phyloP scores from a whole-genome alignment of 768 basidiomycete genomes.

The Macrocybe gigantea region DNA sequence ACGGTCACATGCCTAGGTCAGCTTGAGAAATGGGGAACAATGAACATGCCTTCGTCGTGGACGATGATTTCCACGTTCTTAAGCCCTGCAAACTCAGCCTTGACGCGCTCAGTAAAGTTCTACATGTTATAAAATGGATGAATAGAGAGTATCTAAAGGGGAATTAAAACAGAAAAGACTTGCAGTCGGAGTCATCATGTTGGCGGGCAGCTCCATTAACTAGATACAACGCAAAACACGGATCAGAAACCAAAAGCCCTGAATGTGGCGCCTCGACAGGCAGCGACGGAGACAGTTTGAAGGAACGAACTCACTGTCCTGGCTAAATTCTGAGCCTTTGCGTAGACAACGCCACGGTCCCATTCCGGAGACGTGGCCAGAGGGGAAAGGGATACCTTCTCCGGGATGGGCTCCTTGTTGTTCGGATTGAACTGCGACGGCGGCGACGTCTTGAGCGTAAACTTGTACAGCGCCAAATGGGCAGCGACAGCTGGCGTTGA shows the following conservation, averaged over 20 bases:
- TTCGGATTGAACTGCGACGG: constrained; percentile 63
- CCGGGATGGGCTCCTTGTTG: constrained; percentile 42
- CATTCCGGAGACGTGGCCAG: constrained; percentile 49
- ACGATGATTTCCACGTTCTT: constrained; percentile 64
- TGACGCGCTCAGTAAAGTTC: constrained; percentile 67
- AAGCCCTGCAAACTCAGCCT: constrained; percentile 59
- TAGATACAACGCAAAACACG: constrained; percentile 20
- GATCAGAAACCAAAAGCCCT: not conserved
- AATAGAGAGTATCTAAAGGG: not conserved
- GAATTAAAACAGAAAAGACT: constrained; percentile 10
- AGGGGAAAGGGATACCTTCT: constrained; percentile 44
- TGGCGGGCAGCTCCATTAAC: constrained; percentile 83
- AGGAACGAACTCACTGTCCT: constrained; percentile 43
- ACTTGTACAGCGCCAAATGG: constrained; percentile 68
- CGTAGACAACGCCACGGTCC: constrained; percentile 71
- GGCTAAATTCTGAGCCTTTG: constrained; percentile 73
- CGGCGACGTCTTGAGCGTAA: constrained; percentile 71
- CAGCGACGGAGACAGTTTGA: too few species aligned
- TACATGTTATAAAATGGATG: constrained; percentile 16
- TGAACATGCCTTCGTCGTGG: constrained; percentile 60
- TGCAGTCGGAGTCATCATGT: constrained; percentile 81
- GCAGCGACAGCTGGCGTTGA: constrained; percentile 61
- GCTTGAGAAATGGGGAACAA: not conserved
- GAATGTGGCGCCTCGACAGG: constrained; percentile 10
- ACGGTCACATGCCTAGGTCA: constrained; percentile 1